A percentile compares a stretch with the other conserved stretches of the same genome.
Evolutionary conservation across 2,329 filamentous ascomycete genomes (phyloP).

Genomic region (Acephala macrosclerotiorum): DNA sequence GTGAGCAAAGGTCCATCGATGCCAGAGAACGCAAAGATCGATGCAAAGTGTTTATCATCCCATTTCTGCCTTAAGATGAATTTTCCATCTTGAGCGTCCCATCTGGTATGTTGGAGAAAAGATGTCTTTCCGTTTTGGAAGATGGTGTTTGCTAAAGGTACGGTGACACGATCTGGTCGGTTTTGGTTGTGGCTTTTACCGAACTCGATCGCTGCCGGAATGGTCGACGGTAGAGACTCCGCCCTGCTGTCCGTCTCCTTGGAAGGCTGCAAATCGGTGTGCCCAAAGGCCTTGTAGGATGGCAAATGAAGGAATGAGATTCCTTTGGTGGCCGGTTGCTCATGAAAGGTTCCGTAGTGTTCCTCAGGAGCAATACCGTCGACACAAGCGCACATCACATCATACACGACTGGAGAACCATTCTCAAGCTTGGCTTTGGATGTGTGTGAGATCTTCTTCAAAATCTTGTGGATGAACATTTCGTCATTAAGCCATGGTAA

Average conservation of each 20-base stretch:
- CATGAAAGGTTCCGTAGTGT: background rate
- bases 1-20: background rate
- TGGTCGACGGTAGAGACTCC: background rate
- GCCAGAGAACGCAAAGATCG: slow-evolving; percentile 23
- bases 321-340: slow-evolving; percentile 45
- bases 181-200: background rate
- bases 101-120: slow-evolving; percentile 59
- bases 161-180: slow-evolving; percentile 35
- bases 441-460: slow-evolving; percentile 25
- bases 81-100: slow-evolving; percentile 38
- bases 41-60: slow-evolving; percentile 30
- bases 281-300: too few relatives aligned
- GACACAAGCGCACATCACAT: slow-evolving; percentile 62
- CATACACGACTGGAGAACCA: slow-evolving; percentile 43
- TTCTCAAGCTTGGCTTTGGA: background rate
- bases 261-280: background rate
- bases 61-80: slow-evolving; percentile 24
- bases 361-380: slow-evolving; percentile 55
- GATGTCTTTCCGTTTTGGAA: slow-evolving; percentile 74
- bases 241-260: background rate
- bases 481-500: slow-evolving; percentile 41
- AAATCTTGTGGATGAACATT: slow-evolving; percentile 39
- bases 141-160: slow-evolving; percentile 80
- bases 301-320: slow-evolving; percentile 60
- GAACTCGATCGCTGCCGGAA: background rate